phyloP scores from a whole-genome alignment of 768 basidiomycete species.

The Lanmaoa rubissima region DNA sequence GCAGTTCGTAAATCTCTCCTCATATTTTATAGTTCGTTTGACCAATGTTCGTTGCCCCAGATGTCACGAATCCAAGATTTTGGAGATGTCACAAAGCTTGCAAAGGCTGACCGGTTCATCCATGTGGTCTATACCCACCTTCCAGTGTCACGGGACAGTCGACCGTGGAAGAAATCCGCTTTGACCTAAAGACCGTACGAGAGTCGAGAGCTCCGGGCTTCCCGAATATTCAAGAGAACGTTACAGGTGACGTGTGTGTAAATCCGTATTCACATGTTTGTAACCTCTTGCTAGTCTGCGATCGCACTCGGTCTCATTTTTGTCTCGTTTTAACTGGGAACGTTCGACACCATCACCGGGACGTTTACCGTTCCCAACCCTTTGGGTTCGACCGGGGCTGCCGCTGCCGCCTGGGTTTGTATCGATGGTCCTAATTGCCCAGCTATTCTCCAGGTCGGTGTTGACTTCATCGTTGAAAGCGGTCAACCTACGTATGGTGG shows the following conservation, averaged over 20 bases:
- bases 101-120: constrained; percentile 85
- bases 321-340: too few relatives aligned
- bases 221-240: constrained; percentile 62
- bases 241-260: constrained; percentile 48
- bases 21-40: neutral
- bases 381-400: too few relatives aligned
- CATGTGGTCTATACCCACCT: constrained; percentile 49
- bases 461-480: neutral
- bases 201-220: constrained; percentile 64
- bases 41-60: constrained; percentile 33
- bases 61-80: constrained; percentile 64
- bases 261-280: neutral
- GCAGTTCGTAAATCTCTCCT: constrained; percentile 37
- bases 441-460: constrained; percentile 2
- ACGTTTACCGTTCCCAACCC: too few relatives aligned
- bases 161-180: constrained; percentile 73
- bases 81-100: constrained; percentile 68
- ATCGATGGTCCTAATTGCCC: too few relatives aligned
- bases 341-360: too few relatives aligned
- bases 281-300: too few relatives aligned
- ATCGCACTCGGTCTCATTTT: too few relatives aligned
- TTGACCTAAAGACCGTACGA: constrained; percentile 72
- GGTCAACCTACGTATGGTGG: neutral
- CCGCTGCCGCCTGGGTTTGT: too few relatives aligned
- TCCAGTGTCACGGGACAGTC: neutral